Evolutionary conservation across 306 rosid species (phyloP).

Genomic region (Calophaca sinica): DNA sequence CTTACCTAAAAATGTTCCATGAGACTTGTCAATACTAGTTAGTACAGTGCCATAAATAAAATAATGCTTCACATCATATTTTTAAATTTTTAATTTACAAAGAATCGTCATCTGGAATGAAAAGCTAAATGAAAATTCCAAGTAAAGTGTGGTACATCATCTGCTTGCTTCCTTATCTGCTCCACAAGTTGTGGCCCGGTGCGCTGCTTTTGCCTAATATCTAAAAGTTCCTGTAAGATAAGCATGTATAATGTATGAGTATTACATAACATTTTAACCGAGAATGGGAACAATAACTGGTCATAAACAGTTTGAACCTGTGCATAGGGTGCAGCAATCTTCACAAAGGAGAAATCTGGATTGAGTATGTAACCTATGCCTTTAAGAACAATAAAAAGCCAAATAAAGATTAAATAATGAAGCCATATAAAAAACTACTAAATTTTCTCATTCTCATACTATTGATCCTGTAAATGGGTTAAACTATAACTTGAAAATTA

Average conservation of each 20-base stretch:
- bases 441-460: not conserved
- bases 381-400: constrained; percentile 44
- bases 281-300: not conserved
- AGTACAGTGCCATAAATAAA: constrained; percentile 10
- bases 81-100: not conserved
- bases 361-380: constrained; percentile 85
- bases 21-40: constrained; percentile 27
- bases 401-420: constrained; percentile 4
- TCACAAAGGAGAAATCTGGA: constrained; percentile 87
- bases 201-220: constrained; percentile 69
- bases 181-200: constrained; percentile 72
- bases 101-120: constrained; percentile 23
- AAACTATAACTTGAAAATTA: not conserved
- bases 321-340: constrained; percentile 97
- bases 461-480: not conserved
- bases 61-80: constrained; percentile 26
- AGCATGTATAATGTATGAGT: constrained; percentile 26
- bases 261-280: not conserved
- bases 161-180: constrained; percentile 86
- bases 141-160: constrained; percentile 63
- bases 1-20: constrained; percentile 65
- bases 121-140: constrained; percentile 33
- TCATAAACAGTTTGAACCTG: constrained; percentile 61
- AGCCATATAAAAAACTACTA: not conserved
- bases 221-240: constrained; percentile 80